Evolutionary conservation across 345 rosid species (phyloP), one percentile per base, ranked within the genome.

Genomic region (Camelina neglecta): DNA sequence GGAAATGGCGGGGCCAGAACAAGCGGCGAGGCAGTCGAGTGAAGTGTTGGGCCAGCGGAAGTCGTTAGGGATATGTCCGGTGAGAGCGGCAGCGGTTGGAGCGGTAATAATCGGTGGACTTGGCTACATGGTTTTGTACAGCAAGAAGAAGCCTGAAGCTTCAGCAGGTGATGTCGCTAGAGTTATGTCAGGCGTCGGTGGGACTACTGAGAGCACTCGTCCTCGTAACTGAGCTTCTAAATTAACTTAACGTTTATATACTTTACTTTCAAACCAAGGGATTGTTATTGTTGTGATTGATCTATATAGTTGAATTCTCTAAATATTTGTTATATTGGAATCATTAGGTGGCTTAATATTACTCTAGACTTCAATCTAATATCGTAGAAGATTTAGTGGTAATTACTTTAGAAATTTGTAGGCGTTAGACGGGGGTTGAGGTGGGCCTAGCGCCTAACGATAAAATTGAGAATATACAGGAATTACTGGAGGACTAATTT

Each of bases 141-240:
- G 87, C 71, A 86, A 80, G 47, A 80, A 80, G 80, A 80, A 80
- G 29, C 83, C 80, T 15, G 83, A 80, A 75, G 77, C 83, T 31
- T 71, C 91, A 0, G 97, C 93, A 0, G 48, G 81, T 10, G 98
- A 91, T 3, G 96, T 88, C 1, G 97, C 93, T 47, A 89, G 83
- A 72, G 97, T 85, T 72, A 44, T 85, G 0, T 47, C 83, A 29
- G 89, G 89, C 1, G 80, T 83, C 3, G 74, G 81, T 44, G 60
- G 62, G 39, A 59, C 65, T 53, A 75, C 88, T 7, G 82, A 74
- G 6, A 81, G 78, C 73, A 87, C 90, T 53, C 87, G 12, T 60
- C 90, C 90, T 60, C 84, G 81, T 71, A 51, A 80, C 12, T 80
- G 53, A 5, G 13, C 15, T 26, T 15, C 0, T 12, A 29, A 29